A percentile compares a stretch with the other conserved stretches of the same genome.
Conservation (phyloP, 2,329 filamentous ascomycete species). For the Aspergillus quadrilineatus region DNA sequence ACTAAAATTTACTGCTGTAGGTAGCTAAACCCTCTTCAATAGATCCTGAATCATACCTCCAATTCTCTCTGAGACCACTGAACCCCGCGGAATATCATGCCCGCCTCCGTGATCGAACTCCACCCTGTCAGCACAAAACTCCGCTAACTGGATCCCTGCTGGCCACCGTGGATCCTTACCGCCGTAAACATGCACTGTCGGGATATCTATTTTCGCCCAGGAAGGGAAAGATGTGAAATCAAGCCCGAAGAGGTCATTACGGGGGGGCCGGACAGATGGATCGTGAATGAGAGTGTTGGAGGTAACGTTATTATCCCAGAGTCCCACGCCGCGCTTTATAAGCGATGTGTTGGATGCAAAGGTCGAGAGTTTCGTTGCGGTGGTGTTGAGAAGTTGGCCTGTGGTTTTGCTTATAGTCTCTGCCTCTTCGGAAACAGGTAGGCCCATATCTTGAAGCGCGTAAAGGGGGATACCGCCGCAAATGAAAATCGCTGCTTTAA, state of each 20-base stretch:
- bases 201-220: neutral
- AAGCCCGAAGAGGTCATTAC: neutral
- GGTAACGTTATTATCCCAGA: neutral
- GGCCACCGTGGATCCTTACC: constrained; percentile 4
- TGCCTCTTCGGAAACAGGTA: neutral
- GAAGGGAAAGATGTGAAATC: constrained; percentile 1
- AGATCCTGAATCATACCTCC: neutral
- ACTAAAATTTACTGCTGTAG: too few relatives aligned
- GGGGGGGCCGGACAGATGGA: neutral
- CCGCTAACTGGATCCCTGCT: constrained; percentile 3
- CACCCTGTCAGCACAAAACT: constrained; percentile 1
- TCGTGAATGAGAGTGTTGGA: neutral
- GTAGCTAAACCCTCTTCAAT: neutral
- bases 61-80: neutral
- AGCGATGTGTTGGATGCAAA: neutral
- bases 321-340: neutral
- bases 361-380: neutral
- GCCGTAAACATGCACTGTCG: constrained; percentile 7
- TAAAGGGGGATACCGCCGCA: constrained; percentile 6
- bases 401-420: neutral
- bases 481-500: constrained; percentile 1
- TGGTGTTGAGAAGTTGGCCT: neutral
- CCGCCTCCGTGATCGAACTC: constrained; percentile 7
- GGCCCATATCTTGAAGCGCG: neutral
- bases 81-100: constrained; percentile 5